Percentiles rank a stretch among this genome's conserved stretches.
Evolutionary conservation across 2,329 filamentous ascomycete genomes (phyloP).

Genomic region (Phaeosphaeriaceae sp.): DNA sequence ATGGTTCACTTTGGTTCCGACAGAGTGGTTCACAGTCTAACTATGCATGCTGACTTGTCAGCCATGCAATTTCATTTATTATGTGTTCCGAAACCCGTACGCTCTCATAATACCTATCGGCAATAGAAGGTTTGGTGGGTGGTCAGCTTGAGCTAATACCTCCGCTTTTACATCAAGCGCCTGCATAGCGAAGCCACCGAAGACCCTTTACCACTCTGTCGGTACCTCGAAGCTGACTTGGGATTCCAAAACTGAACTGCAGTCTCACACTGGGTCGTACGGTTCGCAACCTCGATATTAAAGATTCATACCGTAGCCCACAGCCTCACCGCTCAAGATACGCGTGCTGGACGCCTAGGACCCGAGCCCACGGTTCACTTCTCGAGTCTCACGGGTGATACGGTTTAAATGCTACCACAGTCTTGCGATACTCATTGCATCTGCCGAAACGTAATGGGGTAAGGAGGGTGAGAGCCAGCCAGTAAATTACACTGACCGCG

Average conservation of each 20-base stretch:
- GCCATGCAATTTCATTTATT: conserved; percentile 27
- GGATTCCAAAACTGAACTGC: conserved; percentile 12
- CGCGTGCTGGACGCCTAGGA: conserved; percentile 5
- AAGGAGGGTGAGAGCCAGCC: too few relatives aligned
- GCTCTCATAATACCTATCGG: conserved; percentile 18
- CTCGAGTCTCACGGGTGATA: not conserved
- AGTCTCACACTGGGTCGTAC: conserved; percentile 15
- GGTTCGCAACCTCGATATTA: conserved; percentile 7
- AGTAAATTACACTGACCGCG: too few relatives aligned
- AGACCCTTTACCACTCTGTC: conserved; percentile 11
- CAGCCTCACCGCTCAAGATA: conserved; percentile 14
- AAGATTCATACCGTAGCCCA: conserved; percentile 1
- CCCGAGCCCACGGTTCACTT: not conserved
- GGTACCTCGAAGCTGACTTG: conserved; percentile 16
- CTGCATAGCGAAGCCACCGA: conserved; percentile 10
- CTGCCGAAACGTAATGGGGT: too few relatives aligned
- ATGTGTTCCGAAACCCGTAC: conserved; percentile 18
- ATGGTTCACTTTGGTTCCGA: conserved; percentile 11
- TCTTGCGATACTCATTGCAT: too few relatives aligned
- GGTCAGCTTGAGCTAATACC: conserved; percentile 32
- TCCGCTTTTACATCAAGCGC: conserved; percentile 21
- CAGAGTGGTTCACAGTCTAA: conserved; percentile 16
- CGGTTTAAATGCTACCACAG: too few relatives aligned
- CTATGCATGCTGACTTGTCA: conserved; percentile 39
- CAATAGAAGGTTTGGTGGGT: conserved; percentile 16